Base-by-base conservation (phyloP, 768 basidiomycete genomes). In the Boletus barrowsii region DNA sequence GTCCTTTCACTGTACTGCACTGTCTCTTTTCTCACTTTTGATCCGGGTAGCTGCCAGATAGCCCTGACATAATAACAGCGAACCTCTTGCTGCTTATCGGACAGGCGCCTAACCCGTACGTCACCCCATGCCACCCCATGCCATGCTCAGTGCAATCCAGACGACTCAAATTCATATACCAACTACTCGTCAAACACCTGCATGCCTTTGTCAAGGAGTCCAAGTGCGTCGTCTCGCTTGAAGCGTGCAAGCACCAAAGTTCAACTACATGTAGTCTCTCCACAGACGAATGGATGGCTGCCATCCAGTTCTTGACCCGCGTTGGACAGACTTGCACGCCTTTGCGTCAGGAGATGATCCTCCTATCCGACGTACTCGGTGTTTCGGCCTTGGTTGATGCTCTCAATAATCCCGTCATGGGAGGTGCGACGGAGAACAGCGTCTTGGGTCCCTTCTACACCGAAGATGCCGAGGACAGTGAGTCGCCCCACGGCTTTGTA, bases 371-470 rank as follows among this genome's bases (percentile, higher is more conserved):
- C 63, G 78, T 81, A 0, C 73, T 93, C 1, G 92, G 93, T 6
- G 81, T 89, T 3, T 92, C 90, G 0, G 76, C 86, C 1, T 77
- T 94, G 49, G 85, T 94, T 10, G 88, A 93, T 58, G 70, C 80
- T 24, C 68, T 90, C 48, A 91, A 91, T 72, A 85, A 89, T 62
- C 81, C 84, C 4, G 80, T 80, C 42, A 73, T 78, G 5, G 76
- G 77, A 7, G 77, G 75, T 5, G 86, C 83, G 20, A 92, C 90
- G 1, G 87, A 88, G 62, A 82, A 80, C 30, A 87, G 84, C 20
- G 85, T 93, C 11, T 77, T 93, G 26, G 91, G 91, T 3, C 92
- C 91, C 5, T 93, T 93, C 73, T 86, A 79, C 62, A 89, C 88
- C 3, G 83, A 85, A 18, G 90, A 93, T 63, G 83, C 89, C 17